These are phyloP conservation scores for Colletotrichum sp. DNA, from an alignment of 2,329 filamentous ascomycete species.

Conservation along the genomic window DNA sequence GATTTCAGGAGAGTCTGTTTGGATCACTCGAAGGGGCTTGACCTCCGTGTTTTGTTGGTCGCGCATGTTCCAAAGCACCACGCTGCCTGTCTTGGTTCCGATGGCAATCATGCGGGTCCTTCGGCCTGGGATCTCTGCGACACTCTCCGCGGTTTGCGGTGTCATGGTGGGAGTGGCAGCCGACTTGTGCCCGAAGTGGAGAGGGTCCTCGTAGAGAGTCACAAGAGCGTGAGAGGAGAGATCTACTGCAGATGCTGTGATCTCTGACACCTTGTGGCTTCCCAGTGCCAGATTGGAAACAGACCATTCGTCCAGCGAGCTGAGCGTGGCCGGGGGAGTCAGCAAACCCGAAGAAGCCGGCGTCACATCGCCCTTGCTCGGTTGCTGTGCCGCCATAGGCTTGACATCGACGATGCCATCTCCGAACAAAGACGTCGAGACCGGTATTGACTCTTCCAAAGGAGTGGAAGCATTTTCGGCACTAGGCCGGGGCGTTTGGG, in stretches of 20 bases:
- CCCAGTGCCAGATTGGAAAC: conserved; percentile 1
- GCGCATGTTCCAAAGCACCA: conserved; percentile 87
- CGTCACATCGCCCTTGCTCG: background rate
- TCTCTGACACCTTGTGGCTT: conserved; percentile 56
- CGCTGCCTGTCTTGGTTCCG: conserved; percentile 78
- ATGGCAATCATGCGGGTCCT: conserved; percentile 81
- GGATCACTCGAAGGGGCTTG: conserved; percentile 77
- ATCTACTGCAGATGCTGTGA: conserved; percentile 77
- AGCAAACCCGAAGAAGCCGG: conserved; percentile 4
- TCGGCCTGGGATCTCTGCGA: conserved; percentile 77
- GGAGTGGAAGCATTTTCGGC: background rate
- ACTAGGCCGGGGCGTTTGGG: background rate
- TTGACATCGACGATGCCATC: background rate
- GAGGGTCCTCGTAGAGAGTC: conserved; percentile 79
- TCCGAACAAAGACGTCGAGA: conserved; percentile 33
- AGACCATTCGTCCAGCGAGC: conserved; percentile 18
- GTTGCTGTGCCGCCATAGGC: background rate
- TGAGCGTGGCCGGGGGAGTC: conserved; percentile 8
- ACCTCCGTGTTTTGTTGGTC: conserved; percentile 66
- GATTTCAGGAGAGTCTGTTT: conserved; percentile 89
- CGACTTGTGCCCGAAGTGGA: conserved; percentile 55
- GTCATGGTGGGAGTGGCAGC: conserved; percentile 48
- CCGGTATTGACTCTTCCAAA: background rate
- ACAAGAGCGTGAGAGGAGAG: conserved; percentile 74
- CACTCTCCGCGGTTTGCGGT: conserved; percentile 35